A percentile compares a stretch with the other conserved stretches of the same genome.
Conservation (phyloP, 2,329 filamentous ascomycete genomes). For the Penicillium sclerotiorum region DNA sequence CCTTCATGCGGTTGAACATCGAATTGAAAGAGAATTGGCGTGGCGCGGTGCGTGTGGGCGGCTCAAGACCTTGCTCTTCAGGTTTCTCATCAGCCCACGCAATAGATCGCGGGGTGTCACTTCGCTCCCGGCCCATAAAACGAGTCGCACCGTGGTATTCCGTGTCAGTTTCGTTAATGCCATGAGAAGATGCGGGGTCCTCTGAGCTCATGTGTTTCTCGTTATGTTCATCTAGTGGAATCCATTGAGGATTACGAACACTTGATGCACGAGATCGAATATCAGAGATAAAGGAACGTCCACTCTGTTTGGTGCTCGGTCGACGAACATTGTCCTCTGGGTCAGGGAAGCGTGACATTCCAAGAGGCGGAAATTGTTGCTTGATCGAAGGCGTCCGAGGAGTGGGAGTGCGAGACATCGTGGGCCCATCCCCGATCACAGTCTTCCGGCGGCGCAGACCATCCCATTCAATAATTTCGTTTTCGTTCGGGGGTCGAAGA, state of each 20-base stretch:
- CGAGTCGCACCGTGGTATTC: conserved; percentile 32
- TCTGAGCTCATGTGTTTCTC: conserved; percentile 24
- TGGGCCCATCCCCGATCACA: conserved; percentile 50
- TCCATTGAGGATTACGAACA: conserved; percentile 39
- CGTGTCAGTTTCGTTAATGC: conserved; percentile 51
- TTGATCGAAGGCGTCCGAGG: conserved; percentile 42
- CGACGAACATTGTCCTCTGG: conserved; percentile 52
- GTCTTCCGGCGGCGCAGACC: conserved; percentile 76
- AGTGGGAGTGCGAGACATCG: conserved; percentile 44
- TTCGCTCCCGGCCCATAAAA: conserved; percentile 25
- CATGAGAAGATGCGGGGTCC: background rate
- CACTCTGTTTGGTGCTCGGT: conserved; percentile 33
- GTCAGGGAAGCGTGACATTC: conserved; percentile 83
- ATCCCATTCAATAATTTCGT: conserved; percentile 87
- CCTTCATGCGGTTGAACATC: conserved; percentile 64
- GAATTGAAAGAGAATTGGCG: conserved; percentile 93
- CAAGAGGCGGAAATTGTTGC: conserved; percentile 72
- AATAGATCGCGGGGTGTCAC: conserved; percentile 45
- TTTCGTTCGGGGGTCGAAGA: conserved; percentile 75
- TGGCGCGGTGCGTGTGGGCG: conserved; percentile 56
- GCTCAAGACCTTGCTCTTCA: conserved; percentile 25
- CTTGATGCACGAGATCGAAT: conserved; percentile 43
- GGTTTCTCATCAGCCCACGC: conserved; percentile 37
- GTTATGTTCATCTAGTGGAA: conserved; percentile 35
- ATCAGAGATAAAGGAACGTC: conserved; percentile 41